phyloP scores from a whole-genome alignment of 495 filamentous ascomycete species.

The Mycothermus thermophilus region DNA sequence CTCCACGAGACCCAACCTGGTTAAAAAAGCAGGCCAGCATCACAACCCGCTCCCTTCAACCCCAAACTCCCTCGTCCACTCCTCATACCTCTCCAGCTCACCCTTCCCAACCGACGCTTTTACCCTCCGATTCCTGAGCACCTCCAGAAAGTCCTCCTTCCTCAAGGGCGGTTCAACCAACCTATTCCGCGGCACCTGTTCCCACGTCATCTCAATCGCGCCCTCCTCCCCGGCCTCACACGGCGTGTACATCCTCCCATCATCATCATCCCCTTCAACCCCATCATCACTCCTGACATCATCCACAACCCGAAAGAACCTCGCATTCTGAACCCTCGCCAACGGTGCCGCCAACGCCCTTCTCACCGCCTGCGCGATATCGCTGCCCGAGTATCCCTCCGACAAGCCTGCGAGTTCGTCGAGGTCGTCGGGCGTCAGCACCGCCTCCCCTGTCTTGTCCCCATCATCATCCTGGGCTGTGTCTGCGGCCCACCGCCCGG shows the following conservation, averaged over 20 bases:
- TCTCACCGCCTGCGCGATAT: conserved; percentile 85
- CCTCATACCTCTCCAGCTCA: conserved; percentile 63
- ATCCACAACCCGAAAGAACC: conserved; percentile 79
- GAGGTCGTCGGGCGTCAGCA: conserved; percentile 57
- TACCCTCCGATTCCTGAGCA: conserved; percentile 48
- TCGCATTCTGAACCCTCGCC: conserved; percentile 80
- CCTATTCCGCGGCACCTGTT: conserved; percentile 58
- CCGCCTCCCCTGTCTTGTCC: too few species aligned
- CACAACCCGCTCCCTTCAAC: conserved; percentile 55
- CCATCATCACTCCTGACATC: too few species aligned
- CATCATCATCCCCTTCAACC: neutral
- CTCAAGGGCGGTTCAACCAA: conserved; percentile 67
- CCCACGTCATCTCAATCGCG: conserved; percentile 81
- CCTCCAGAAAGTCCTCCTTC: conserved; percentile 80
- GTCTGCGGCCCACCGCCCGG: conserved; percentile 45
- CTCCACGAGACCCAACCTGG: too few species aligned
- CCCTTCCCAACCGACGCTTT: conserved; percentile 73
- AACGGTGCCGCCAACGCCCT: conserved; percentile 89
- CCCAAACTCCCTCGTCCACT: conserved; percentile 89
- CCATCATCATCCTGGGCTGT: too few species aligned
- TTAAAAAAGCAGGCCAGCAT: neutral
- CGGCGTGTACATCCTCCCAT: conserved; percentile 52
- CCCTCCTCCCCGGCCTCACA: conserved; percentile 71
- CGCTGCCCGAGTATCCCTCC: conserved; percentile 85
- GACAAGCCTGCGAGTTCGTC: conserved; percentile 58